Evolutionary conservation across 257 asterid species (phyloP), one percentile per base, ranked within the genome.

Genomic region (Petunia secreta): DNA sequence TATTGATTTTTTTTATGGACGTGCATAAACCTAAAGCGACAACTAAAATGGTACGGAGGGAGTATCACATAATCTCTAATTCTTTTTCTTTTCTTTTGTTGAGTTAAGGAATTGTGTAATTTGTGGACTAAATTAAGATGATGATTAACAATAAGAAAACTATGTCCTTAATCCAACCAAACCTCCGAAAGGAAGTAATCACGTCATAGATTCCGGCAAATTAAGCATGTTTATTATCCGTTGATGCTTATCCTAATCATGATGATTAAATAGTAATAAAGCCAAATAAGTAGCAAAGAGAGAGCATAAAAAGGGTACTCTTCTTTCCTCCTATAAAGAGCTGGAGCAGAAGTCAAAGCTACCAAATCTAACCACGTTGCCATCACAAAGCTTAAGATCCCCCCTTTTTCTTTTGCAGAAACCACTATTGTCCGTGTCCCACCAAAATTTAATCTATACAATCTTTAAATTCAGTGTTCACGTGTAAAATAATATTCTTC

Each of bases 141-240:
- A 73, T 73, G 60, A 73, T 73, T 11, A 34, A 73, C 36, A 48
- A 73, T 53, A 73, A 73, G 13, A 39, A 67, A 73, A 48, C 50
- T 50, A 50, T 73, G 44, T 73, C 6, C 48, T 34, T 50, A 3
- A 46, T 73, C 62, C 62, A 48, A 34, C 62, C 25, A 25, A 25
- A 25, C 25, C 25, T 25, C 25, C 44, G 62, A 73, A 73, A 73
- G 44, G 60, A 71, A 48, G 60, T 34, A 71, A 71, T 71, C 34
- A 71, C 77, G 60, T 48, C 25, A 48, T 10, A 10, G 34, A 48
- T 48, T 71, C 44, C 43, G 44, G 60, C 1, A 16, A 68, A 69
- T 48, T 25, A 46, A 44, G 77, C 43, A 71, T 71, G 60, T 34
- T 48, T 69, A 5, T 1, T 48, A 71, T 10, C 77, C 60, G 60